Base-by-base conservation (phyloP, 306 rosid genomes). In the Vigna angularis region DNA sequence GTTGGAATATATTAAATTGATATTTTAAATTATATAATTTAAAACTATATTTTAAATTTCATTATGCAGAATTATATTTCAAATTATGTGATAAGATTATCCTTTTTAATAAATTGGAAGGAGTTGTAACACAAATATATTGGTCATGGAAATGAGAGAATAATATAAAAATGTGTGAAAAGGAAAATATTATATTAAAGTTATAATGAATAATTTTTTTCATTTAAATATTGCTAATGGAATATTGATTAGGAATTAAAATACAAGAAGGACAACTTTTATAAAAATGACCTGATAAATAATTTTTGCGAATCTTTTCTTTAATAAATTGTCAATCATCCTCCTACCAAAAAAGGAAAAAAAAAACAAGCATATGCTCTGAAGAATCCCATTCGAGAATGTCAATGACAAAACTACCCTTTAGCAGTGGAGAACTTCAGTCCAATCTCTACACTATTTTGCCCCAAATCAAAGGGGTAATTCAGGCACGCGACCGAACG, bases 401-500 rank as follows among this genome's bases (percentile, higher is more conserved):
- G 0, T 5, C 4, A 82, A 82, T 58, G 86, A 58, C 89, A 55
- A 63, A 68, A 62, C 0, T 76, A 77, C 66, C 87, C 87, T 73
- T 40, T 18, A 17, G 0, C 17, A 1, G 11, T 16, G 57, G 9
- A 15, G 5, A 66, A 17, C 3, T 1, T 3, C 14, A 17, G 11
- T 13, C 50, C 14, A 22, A 45, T 55, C 16, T 63, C 45, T 42
- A 45, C 56, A 8, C 26, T 50, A 16, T 55, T 20, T 49, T 7
- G 68, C 65, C 76, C 72, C 63, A 76, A 68, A 20, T 75, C 44
- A 38, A 4, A 36, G 48, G 86, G 89, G 85, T 44, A 88, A 38
- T 78, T 34, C 71, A 34, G 84, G 81, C 70, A 36, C 56, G 34
- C 32, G 14, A n/a, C 4, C 14, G 32, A 72, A 20, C 48, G 3